Evolutionary conservation across 805 yeast species (phyloP).

Genomic region (Kodamaea neixiangensis): DNA sequence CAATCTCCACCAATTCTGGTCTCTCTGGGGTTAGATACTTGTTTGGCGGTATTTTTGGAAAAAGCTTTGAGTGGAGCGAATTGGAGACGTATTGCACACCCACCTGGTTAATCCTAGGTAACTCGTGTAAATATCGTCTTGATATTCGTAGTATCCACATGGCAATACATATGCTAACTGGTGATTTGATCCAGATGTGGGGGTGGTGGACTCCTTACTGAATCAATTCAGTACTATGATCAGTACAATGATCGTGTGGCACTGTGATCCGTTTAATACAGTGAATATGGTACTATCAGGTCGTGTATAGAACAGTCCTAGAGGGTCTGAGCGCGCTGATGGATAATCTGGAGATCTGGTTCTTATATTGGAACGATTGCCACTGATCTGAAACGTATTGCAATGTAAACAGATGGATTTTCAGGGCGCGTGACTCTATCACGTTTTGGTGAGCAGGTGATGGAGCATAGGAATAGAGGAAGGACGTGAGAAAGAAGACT

Average conservation of each 20-base stretch:
- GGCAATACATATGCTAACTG: background rate
- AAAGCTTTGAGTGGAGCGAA: constrained; percentile 59
- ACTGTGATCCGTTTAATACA: too few relatives aligned
- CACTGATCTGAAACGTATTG: constrained; percentile 1
- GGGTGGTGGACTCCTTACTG: background rate
- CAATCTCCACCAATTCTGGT: constrained; percentile 43
- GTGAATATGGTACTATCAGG: too few relatives aligned
- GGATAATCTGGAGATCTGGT: background rate
- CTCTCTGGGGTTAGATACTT: constrained; percentile 31
- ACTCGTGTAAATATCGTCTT: constrained; percentile 22
- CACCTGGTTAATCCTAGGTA: constrained; percentile 67
- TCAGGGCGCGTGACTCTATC: background rate
- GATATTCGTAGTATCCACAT: background rate
- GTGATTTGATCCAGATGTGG: background rate
- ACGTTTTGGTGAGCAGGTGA: background rate
- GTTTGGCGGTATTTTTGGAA: constrained; percentile 42
- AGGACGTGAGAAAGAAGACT: too few relatives aligned
- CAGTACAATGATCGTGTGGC: background rate
- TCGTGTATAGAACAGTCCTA: too few relatives aligned
- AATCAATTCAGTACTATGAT: too few relatives aligned
- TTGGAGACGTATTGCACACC: constrained; percentile 78
- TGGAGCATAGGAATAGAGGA: too few relatives aligned
- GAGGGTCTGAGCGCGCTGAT: background rate
- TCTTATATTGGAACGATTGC: background rate
- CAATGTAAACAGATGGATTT: background rate